Evolutionary conservation across 1,284 basidiomycete genomes (phyloP), one percentile per base, ranked within the genome.

Genomic region (Rhodotorula sp.): DNA sequence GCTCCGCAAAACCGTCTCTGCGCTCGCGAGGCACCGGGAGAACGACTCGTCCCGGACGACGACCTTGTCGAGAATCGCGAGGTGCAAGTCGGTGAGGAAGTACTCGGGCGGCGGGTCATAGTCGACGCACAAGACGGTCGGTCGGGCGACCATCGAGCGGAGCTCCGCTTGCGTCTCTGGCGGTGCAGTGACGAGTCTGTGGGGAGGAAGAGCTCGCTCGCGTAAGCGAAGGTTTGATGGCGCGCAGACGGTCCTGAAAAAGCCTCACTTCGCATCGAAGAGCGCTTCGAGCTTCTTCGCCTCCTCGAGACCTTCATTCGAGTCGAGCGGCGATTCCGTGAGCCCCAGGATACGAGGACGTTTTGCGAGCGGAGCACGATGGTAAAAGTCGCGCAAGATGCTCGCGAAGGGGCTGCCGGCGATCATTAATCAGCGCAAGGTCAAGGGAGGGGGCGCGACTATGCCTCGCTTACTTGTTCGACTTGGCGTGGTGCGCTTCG

Each of bases 401-500:
- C 56, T 21, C 5, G 69, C 65, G 57, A 64, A 70, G 18, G 69
- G 65, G 65, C 52, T 62, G 56, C 23, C n/a, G 26, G 12, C n/a
- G 56, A 43, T 5, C 18, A 4, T 18, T 6, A 7, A 14, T 21
- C 21, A 23, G 14, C 5, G n/a, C 12, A 4, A n/a, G 18, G 1
- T 43, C 21, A 10, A 47, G 10, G 4, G 43, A 0, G 1, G 48
- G 2, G 26, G 5, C 15, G 18, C 20, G 39, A 47, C 39, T 59
- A 57, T 48, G 31, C 39, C 60, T 39, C 23, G 67, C 71, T 18
- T 51, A 66, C 62, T 76, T 72, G 67, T 74, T 74, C n/a, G 70
- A 70, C 43, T 69, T 72, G 58, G 67, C 72, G 52, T 74, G 69
- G 34, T 76, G 74, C 8, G 67, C 72, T 26, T 76, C 75, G 65